Evolutionary conservation across 495 filamentous ascomycete genomes (phyloP).

Genomic region (Tirmania nivea): DNA sequence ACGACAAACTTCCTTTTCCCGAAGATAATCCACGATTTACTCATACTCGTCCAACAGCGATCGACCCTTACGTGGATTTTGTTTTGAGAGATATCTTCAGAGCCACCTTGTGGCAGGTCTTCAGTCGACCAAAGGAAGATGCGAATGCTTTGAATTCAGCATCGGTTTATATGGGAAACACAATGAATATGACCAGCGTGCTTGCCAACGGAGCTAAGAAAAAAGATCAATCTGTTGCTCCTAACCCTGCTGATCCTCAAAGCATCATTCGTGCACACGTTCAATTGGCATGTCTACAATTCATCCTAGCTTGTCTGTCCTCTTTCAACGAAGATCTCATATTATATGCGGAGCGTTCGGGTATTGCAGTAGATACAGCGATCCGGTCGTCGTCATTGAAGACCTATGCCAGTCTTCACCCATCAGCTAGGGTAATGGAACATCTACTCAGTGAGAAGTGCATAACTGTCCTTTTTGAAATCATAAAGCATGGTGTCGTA

Average conservation of each 20-base stretch:
- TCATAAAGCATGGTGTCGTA: conserved; percentile 46
- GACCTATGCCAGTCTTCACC: conserved; percentile 64
- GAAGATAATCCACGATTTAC: conserved; percentile 35
- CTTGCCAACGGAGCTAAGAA: not conserved
- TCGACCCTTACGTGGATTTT: conserved; percentile 85
- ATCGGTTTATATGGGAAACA: not conserved
- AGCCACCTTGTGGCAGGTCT: not conserved
- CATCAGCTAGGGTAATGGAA: conserved; percentile 82
- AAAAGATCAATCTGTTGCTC: not conserved
- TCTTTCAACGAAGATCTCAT: conserved; percentile 88
- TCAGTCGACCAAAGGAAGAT: not conserved
- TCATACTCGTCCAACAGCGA: conserved; percentile 53
- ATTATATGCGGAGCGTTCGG: conserved; percentile 52
- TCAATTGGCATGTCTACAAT: conserved; percentile 54
- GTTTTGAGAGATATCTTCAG: conserved; percentile 33
- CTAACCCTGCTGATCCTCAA: not conserved
- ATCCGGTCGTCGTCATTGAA: conserved; percentile 48
- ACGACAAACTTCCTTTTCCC: conserved; percentile 64
- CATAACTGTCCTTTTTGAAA: conserved; percentile 50
- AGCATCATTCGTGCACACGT: not conserved
- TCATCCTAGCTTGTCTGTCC: conserved; percentile 48
- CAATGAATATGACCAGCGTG: not conserved
- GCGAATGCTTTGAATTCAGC: not conserved
- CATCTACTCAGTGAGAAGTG: conserved; percentile 93
- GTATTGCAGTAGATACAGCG: conserved; percentile 45